Evolutionary conservation across 2,329 filamentous ascomycete species (phyloP).

Genomic region (Claviceps cyperi): DNA sequence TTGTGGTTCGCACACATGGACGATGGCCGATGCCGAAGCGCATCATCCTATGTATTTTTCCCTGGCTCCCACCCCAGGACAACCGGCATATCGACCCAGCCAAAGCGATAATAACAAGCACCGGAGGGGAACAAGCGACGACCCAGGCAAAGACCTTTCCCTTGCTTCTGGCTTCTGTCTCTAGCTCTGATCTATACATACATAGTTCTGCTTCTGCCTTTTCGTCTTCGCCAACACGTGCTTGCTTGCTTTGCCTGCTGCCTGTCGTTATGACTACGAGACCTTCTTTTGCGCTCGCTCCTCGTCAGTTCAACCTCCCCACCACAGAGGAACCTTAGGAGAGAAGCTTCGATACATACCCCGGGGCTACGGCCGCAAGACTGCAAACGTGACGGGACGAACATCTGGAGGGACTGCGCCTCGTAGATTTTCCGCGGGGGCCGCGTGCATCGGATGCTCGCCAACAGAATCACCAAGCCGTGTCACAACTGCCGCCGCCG

Average conservation of each 20-base stretch:
- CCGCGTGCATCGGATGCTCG: slow-evolving; percentile 13
- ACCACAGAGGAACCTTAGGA: neutral
- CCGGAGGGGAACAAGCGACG: no score
- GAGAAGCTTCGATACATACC: neutral
- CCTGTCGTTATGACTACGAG: slow-evolving; percentile 1
- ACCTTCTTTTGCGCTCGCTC: neutral
- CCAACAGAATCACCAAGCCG: slow-evolving; percentile 25
- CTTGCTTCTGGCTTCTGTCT: no score
- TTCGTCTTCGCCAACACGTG: neutral
- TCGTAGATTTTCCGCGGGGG: neutral
- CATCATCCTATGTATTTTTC: no score
- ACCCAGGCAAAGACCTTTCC: no score
- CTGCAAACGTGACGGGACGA: neutral
- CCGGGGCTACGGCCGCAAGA: neutral
- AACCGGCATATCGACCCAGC: no score
- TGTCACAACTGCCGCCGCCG: slow-evolving; percentile 49
- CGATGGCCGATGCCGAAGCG: no score
- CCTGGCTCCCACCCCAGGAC: no score
- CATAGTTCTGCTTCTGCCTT: neutral
- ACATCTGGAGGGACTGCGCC: neutral
- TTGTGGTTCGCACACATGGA: no score
- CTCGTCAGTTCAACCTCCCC: neutral
- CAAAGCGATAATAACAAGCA: no score
- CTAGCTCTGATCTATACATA: neutral
- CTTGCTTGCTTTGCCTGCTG: neutral